Percentiles rank a stretch among this genome's conserved stretches.
Evolutionary conservation across 148 eudicot genomes (phyloP).

Genomic region (Heliamphora exappendiculata): DNA sequence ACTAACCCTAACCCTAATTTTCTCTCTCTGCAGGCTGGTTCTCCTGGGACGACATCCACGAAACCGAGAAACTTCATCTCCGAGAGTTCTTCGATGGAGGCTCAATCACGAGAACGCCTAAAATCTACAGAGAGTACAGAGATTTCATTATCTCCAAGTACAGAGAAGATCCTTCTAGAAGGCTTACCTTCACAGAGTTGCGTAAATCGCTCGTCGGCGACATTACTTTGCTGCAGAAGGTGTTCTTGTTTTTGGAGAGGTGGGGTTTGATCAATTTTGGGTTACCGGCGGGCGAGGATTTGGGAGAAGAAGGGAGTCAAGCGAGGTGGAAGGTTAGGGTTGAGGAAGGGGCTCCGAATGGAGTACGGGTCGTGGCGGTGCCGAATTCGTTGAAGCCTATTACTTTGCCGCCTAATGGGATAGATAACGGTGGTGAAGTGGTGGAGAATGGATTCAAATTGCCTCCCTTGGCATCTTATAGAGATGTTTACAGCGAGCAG

Average conservation of each 20-base stretch:
- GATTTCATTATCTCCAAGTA: constrained; percentile 81
- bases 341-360: constrained; percentile 86
- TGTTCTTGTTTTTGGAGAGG: constrained; percentile 61
- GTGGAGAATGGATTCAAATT: constrained; percentile 40
- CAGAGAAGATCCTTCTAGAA: constrained; percentile 61
- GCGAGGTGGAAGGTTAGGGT: constrained; percentile 45
- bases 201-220: constrained; percentile 88
- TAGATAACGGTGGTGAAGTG: constrained; percentile 16
- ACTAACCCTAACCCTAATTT: constrained; percentile 6
- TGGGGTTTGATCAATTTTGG: constrained; percentile 77
- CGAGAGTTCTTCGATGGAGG: constrained; percentile 73
- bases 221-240: constrained; percentile 49
- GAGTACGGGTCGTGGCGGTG: constrained; percentile 65
- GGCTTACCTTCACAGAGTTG: constrained; percentile 68
- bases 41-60: constrained; percentile 80
- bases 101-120: constrained; percentile 74
- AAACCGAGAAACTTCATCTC: constrained; percentile 52
- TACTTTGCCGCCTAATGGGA: constrained; percentile 23
- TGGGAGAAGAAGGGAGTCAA: constrained; percentile 22
- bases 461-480: constrained; percentile 67
- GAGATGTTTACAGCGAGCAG: constrained; percentile 49
- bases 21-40: constrained; percentile 64
- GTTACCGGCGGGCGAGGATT: constrained; percentile 14
- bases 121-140: constrained; percentile 84
- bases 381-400: constrained; percentile 69